Evolutionary conservation across 768 basidiomycete species (phyloP).

Genomic region (Phlebiopsis gigantea): DNA sequence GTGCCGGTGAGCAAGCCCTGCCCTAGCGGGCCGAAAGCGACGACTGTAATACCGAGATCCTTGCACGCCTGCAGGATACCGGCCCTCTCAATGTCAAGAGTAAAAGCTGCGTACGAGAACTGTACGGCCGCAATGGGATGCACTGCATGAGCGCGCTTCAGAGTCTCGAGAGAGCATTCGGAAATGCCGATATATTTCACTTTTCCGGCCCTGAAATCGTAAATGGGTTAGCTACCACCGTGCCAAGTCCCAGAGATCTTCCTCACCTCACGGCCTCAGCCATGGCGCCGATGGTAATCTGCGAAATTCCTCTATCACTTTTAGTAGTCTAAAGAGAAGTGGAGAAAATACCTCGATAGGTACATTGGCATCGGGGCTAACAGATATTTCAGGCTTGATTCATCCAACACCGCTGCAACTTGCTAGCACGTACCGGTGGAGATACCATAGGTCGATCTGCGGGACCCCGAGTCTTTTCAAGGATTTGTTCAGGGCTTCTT

Average conservation of each 20-base stretch:
- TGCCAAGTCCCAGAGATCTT: background rate
- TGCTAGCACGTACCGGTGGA: conserved; percentile 19
- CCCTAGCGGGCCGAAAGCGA: background rate
- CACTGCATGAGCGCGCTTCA: conserved; percentile 29
- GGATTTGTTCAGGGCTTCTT: conserved; percentile 2
- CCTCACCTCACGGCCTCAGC: conserved; percentile 6
- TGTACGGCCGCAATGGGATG: conserved; percentile 38
- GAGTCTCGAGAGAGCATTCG: conserved; percentile 21
- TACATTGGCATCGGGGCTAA: conserved; percentile 19
- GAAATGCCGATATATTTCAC: conserved; percentile 24
- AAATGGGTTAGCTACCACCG: background rate
- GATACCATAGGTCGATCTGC: conserved; percentile 10
- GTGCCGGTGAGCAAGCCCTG: background rate
- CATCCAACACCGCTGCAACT: background rate
- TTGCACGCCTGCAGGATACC: background rate
- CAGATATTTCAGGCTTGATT: background rate
- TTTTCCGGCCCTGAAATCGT: conserved; percentile 21
- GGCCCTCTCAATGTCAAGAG: conserved; percentile 33
- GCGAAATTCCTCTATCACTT: background rate
- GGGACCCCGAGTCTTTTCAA: conserved; percentile 8
- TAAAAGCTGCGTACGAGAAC: conserved; percentile 38
- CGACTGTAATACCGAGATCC: background rate
- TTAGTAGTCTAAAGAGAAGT: background rate
- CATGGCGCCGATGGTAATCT: conserved; percentile 12
- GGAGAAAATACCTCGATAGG: conserved; percentile 20